Evolutionary conservation across 2,329 filamentous ascomycete genomes (phyloP), one percentile per base, ranked within the genome.

Genomic region (Penicillium sp.): DNA sequence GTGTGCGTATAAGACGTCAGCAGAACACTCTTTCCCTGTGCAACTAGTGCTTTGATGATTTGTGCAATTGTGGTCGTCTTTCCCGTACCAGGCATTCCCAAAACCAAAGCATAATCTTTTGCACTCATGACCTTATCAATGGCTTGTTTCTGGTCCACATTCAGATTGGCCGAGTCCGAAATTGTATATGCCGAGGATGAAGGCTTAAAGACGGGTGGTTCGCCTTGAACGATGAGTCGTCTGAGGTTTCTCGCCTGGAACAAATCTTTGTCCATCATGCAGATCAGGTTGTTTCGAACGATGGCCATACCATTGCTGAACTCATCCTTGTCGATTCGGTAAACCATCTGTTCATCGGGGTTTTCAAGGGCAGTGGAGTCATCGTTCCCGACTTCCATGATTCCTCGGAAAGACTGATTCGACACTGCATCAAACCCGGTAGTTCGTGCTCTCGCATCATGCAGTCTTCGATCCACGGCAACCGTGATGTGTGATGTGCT

Each of bases 31-130:
- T 97, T 97, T 9, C 89, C 87, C 67, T 95, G 88, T 0, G 86
- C 83, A 4, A 93, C 86, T 27, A 98, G 77, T 0, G 92, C 89
- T 39, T 89, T 85, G 62, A 98, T 97, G 59, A 98, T 96, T 66
- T 97, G 91, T 4, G 92, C 90, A 63, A 98, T 97, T 0, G 93
- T 98, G 0, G 93, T 98, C 2, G 93, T 98, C 71, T 98, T 98
- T 50, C 93, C 93, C 0, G 93, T 98, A 6, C 93, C 93, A 1
- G 93, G 93, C 93, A 98, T 98, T 25, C 93, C 93, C 18, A 98
- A 81, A 10, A 98, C 91, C n/a, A 98, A 78, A 6, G 93, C 92
- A 69, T 97, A 98, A 72, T 98, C 91, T 59, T 88, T 82, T 3
- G 93, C 92, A 62, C 87, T 89, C 87, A 98, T 95, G 33, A 98